Conservation (phyloP, 768 basidiomycete genomes). For the Termitomyces sp. region DNA sequence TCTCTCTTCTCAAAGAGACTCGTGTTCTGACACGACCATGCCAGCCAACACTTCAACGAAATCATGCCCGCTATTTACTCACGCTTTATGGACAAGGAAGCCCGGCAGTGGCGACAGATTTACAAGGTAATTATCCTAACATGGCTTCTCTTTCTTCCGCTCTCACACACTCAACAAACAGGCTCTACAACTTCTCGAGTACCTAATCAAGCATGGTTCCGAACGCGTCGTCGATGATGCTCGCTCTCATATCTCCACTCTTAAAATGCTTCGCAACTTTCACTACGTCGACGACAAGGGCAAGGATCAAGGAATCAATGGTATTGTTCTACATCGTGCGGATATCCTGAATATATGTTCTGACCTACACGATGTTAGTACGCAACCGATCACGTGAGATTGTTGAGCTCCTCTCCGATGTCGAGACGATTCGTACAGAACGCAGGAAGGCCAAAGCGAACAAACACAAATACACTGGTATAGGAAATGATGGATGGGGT, state of each 20-base stretch:
- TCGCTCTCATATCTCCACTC: conserved; percentile 86
- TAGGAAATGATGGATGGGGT: conserved; percentile 76
- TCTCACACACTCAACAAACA: conserved; percentile 22
- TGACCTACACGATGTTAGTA: conserved; percentile 46
- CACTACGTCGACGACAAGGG: conserved; percentile 99
- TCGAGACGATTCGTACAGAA: conserved; percentile 86
- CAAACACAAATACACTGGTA: conserved; percentile 85
- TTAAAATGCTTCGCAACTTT: conserved; percentile 97
- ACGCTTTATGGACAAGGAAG: conserved; percentile 98
- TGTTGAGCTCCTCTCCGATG: conserved; percentile 86
- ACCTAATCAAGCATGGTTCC: conserved; percentile 94
- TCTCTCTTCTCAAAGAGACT: not conserved
- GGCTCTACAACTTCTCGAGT: conserved; percentile 93
- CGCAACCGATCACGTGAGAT: conserved; percentile 93
- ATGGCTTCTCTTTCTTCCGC: not conserved
- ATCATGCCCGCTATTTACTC: conserved; percentile 97
- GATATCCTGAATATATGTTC: not conserved
- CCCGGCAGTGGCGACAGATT: conserved; percentile 96
- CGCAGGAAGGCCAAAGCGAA: conserved; percentile 91
- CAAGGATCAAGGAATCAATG: conserved; percentile 97
- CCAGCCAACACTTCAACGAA: conserved; percentile 96
- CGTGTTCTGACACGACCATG: not conserved
- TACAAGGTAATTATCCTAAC: conserved; percentile 70
- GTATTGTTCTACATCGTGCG: conserved; percentile 30
- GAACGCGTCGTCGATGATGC: conserved; percentile 99